Evolutionary conservation across 2,329 filamentous ascomycete genomes (phyloP), one percentile per base, ranked within the genome.

Genomic region (Arthrocladium fulminans): DNA sequence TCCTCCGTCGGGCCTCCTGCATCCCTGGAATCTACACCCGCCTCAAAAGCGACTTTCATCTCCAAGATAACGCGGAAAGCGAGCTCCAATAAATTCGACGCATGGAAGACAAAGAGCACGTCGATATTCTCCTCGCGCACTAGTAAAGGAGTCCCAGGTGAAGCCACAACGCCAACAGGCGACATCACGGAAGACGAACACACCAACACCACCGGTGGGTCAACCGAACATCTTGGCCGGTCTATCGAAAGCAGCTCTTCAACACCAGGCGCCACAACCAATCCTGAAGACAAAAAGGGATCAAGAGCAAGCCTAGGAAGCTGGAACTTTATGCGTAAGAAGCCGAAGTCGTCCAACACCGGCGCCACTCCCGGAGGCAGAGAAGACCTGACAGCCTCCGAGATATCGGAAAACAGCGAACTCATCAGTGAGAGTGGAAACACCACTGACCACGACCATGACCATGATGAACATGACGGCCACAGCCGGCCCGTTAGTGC

Each of bases 21-120:
- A 19, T 54, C 53, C 3, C 9, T 57, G n/a, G 55, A 59, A 13
- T 55, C 45, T 13, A 55, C 53, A 10, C 55, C 56, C 0, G 55
- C 48, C 40, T 61, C 66, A 4, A 73, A 72, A 53, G 71, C 73
- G 51, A 73, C 71, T 6, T 71, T 74, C 46, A 73, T 74, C 50
- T 71, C 71, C 48, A 73, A 73, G 53, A 69, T 74, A 48, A 73
- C 70, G 6, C 68, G 72, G 45, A 74, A 74, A 53, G 67, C 71
- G 43, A 72, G 68, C 55, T 67, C 70, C 61, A 74, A 73, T 51
- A 74, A 74, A 57, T 72, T 70, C 51, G 63, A 67, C 42, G 69
- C 70, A 12, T 74, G 72, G 72, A 74, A 74, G 57, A 71, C 73
- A 47, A 68, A 71, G 32, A 65, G 65, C 6, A 64, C 67, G 9